Evolutionary conservation across 2,329 filamentous ascomycete species (phyloP), one percentile per base, ranked within the genome.

Genomic region (Trichophyton schoenleinii): DNA sequence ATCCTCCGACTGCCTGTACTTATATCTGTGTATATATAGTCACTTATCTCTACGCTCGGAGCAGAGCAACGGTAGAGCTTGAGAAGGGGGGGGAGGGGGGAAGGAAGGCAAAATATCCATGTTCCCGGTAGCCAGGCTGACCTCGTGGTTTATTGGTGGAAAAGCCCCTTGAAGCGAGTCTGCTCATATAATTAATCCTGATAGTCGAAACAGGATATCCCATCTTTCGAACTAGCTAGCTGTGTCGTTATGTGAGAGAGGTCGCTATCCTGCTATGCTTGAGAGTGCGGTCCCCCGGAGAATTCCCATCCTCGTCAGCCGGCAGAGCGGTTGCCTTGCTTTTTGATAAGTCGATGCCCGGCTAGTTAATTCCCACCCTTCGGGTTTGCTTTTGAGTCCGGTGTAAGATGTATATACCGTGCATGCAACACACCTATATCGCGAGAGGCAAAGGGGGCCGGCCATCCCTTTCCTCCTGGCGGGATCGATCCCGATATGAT

Each of bases 241-340:
- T 38, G 34, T 38, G 34, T 13, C 4, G 34, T 38, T 13, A 31
- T 38, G 34, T 9, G 11, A 38, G 34, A 38, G 11, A 38, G 34
- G 34, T 13, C 13, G 34, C 34, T 38, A 38, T 38, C 34, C 11
- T 38, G 34, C 34, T 11, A 13, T 38, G 9, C 34, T 38, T 38
- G 34, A 38, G 9, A 38, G 34, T 13, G 34, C 34, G 34, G 34
- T 38, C 34, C 34, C 41, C 49, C 49, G 49, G 49, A 53, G 28
- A 53, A 53, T 53, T 53, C 49, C 49, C 49, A 31, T 53, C 13
- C 22, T 53, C 28, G 49, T 31, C 49, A 53, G 49, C 49, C 49
- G 49, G 28, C 49, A 25, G 49, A 20, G 18, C 7, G 49, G 22
- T 25, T 52, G 46, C 46, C 46, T 52, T 53, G 25, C 49, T 53